These are phyloP conservation scores for Hygrophorus pudorinus DNA, from an alignment of 768 basidiomycete species.

Conservation along the genomic window DNA sequence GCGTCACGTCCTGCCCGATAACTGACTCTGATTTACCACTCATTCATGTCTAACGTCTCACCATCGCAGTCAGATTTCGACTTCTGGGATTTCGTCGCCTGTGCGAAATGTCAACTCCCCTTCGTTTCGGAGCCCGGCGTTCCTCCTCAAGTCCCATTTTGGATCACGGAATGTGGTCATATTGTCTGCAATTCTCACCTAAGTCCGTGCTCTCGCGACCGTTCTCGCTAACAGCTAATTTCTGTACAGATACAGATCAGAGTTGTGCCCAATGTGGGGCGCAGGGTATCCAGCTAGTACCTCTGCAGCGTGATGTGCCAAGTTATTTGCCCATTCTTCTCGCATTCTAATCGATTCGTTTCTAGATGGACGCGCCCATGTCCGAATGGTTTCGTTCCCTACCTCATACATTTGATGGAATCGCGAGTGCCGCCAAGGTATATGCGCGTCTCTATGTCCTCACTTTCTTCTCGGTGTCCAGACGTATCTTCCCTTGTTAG, in stretches of 20 bases:
- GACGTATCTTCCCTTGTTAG: constrained; percentile 23
- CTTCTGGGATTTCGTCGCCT: constrained; percentile 77
- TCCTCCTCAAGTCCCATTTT: constrained; percentile 49
- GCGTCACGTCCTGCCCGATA: too few species aligned
- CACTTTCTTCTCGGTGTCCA: background rate
- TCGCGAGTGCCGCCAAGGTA: constrained; percentile 64
- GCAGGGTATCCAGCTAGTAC: constrained; percentile 53
- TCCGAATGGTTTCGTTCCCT: constrained; percentile 69
- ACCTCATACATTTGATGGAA: constrained; percentile 48
- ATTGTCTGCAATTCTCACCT: constrained; percentile 80
- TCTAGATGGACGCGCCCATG: constrained; percentile 74
- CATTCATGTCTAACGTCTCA: constrained; percentile 28
- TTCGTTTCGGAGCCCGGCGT: constrained; percentile 23
- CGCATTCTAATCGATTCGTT: background rate
- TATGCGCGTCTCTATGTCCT: background rate
- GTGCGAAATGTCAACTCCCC: constrained; percentile 59
- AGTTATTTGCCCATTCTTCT: background rate
- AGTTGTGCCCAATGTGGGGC: constrained; percentile 64
- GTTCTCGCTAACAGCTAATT: background rate
- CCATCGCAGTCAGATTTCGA: constrained; percentile 34
- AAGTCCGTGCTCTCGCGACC: constrained; percentile 34
- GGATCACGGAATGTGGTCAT: constrained; percentile 86
- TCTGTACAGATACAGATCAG: constrained; percentile 50
- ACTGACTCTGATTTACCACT: background rate
- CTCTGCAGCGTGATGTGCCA: constrained; percentile 65